phyloP scores from a whole-genome alignment of 768 basidiomycete species.

The Trametes meyenii region DNA sequence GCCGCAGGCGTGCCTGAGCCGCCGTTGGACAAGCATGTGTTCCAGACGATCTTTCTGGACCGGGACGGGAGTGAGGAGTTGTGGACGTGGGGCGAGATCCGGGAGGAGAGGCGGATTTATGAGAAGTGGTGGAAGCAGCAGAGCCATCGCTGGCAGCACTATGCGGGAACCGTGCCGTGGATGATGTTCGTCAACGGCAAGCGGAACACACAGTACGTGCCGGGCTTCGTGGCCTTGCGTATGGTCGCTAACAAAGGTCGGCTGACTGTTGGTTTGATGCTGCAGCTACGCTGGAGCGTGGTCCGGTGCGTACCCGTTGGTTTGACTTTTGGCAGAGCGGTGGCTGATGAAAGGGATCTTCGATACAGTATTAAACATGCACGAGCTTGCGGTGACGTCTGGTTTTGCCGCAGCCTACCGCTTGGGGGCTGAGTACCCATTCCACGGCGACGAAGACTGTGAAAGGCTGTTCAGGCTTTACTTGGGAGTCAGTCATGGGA shows the following conservation, averaged over 20 bases:
- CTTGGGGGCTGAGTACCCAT: constrained; percentile 37
- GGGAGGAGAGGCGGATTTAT: constrained; percentile 40
- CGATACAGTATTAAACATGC: constrained; percentile 37
- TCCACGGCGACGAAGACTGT: constrained; percentile 36
- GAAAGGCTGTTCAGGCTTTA: constrained; percentile 35
- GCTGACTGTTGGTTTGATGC: neutral
- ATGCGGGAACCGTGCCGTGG: constrained; percentile 41
- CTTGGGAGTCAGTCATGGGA: constrained; percentile 32
- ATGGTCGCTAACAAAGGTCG: neutral
- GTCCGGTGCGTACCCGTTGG: constrained; percentile 31
- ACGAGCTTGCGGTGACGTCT: constrained; percentile 42
- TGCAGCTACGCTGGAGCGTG: constrained; percentile 36
- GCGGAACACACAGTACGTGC: constrained; percentile 36
- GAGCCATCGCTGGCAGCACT: constrained; percentile 53
- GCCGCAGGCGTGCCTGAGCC: constrained; percentile 28
- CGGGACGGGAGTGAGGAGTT: constrained; percentile 41
- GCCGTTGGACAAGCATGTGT: constrained; percentile 47
- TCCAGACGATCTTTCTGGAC: constrained; percentile 54
- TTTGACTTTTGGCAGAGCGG: neutral
- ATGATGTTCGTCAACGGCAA: constrained; percentile 44
- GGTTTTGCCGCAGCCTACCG: constrained; percentile 46
- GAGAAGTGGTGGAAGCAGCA: constrained; percentile 60
- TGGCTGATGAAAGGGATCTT: neutral
- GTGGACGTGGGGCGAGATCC: constrained; percentile 48
- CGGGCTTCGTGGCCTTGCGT: neutral